These are phyloP conservation scores for Artomyces pyxidatus DNA, from an alignment of 768 basidiomycete species.

Conservation along the genomic window DNA sequence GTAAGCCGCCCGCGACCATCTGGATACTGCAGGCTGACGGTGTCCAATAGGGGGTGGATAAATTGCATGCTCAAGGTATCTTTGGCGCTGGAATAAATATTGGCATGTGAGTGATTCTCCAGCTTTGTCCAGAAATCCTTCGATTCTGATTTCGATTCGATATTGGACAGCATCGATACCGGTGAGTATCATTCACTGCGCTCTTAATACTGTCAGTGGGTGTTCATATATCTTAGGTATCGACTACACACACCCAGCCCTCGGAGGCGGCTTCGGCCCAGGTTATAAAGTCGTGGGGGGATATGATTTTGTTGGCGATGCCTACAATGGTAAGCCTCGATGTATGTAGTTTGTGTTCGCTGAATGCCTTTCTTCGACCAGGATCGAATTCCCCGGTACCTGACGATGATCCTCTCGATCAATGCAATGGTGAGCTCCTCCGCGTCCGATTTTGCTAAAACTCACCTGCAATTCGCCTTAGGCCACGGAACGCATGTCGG, in stretches of 20 bases:
- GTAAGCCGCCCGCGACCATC: constrained; percentile 25
- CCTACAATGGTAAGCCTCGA: constrained; percentile 35
- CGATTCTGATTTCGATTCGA: too few relatives aligned
- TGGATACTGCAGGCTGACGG: not conserved
- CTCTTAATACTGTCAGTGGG: not conserved
- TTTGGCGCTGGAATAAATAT: constrained; percentile 60
- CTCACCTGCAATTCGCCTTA: not conserved
- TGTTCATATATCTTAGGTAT: constrained; percentile 26
- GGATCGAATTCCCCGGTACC: constrained; percentile 45
- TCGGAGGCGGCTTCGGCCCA: constrained; percentile 47
- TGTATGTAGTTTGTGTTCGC: too few relatives aligned
- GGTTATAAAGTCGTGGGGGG: constrained; percentile 47
- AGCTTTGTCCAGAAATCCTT: not conserved
- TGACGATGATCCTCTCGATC: constrained; percentile 44
- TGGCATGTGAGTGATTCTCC: constrained; percentile 45
- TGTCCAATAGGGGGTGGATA: constrained; percentile 45
- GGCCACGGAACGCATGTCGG: not conserved
- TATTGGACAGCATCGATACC: constrained; percentile 36
- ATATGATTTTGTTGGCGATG: constrained; percentile 51
- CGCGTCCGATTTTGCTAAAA: not conserved
- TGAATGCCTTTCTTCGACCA: too few relatives aligned
- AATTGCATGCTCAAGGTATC: constrained; percentile 53
- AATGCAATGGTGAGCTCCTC: constrained; percentile 31
- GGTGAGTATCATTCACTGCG: constrained; percentile 8
- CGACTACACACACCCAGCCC: constrained; percentile 48